These are phyloP conservation scores for Diaporthe caulivora DNA, from an alignment of 2,329 filamentous ascomycete genomes.

Conservation along the genomic window DNA sequence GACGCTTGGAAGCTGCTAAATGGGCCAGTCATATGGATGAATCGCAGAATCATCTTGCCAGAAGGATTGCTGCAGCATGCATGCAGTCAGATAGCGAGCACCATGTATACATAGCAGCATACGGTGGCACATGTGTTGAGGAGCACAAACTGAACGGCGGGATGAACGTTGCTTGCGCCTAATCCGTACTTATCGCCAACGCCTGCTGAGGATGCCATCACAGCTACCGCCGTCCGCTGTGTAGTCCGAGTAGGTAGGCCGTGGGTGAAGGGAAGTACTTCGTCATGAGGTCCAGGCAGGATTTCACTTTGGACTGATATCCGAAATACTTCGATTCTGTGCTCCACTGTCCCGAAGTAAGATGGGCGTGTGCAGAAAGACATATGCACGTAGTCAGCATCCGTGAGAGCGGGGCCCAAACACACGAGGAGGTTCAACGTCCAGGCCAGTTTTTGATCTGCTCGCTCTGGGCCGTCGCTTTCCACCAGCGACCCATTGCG, in stretches of 20 bases:
- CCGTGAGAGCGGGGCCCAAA: conserved; percentile 3
- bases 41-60: background rate
- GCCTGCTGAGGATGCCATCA: background rate
- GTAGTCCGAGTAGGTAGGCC: background rate
- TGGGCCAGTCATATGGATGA: conserved; percentile 19
- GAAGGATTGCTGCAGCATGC: conserved; percentile 15
- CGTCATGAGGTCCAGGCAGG: background rate
- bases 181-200: background rate
- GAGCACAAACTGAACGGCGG: background rate
- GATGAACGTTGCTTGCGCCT: background rate
- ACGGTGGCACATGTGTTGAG: background rate
- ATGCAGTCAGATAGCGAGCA: background rate
- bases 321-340: background rate
- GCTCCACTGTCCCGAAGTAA: background rate
- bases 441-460: background rate
- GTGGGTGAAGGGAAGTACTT: background rate
- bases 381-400: background rate
- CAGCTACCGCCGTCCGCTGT: background rate
- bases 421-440: background rate
- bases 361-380: background rate
- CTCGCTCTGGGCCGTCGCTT: background rate
- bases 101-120: too few species aligned
- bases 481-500: background rate
- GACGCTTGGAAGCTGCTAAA: background rate
- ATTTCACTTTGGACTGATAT: background rate